Percentiles rank a stretch among this genome's conserved stretches.
These are phyloP conservation scores for Apiospora pterosperma DNA, from an alignment of 2,329 filamentous ascomycete genomes.

Conservation along the genomic window DNA sequence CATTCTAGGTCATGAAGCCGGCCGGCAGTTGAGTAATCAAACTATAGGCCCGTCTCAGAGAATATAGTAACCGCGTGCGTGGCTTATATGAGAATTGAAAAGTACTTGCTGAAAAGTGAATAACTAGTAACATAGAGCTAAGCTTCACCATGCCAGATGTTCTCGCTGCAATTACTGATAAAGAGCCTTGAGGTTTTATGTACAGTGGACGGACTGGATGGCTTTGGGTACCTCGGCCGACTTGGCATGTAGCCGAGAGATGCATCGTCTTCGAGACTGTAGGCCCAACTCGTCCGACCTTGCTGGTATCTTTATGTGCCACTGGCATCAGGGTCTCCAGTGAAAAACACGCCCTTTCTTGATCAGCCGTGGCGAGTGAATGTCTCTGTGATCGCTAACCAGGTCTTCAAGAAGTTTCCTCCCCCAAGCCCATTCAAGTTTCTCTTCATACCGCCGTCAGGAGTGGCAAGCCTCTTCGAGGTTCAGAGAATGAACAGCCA, in stretches of 20 bases:
- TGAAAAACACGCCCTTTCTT: conserved; percentile 8
- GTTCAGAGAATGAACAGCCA: conserved; percentile 12
- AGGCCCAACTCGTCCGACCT: neutral
- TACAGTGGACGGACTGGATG: neutral
- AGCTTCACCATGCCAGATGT: too few species aligned
- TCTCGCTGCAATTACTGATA: too few species aligned
- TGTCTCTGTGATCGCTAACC: conserved; percentile 8
- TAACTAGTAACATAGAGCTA: too few species aligned
- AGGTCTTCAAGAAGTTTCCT: conserved; percentile 13
- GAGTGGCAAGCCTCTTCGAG: neutral
- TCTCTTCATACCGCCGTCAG: conserved; percentile 13
- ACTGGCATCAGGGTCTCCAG: neutral
- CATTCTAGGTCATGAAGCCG: too few species aligned
- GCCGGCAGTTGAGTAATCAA: too few species aligned
- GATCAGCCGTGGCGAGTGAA: conserved; percentile 8
- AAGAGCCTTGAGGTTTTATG: too few species aligned
- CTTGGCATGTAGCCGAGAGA: conserved; percentile 16
- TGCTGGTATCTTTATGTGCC: neutral
- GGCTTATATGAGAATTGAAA: too few species aligned
- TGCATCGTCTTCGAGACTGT: conserved; percentile 17
- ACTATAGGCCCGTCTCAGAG: too few species aligned
- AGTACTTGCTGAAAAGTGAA: too few species aligned
- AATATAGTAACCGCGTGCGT: too few species aligned
- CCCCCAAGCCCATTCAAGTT: conserved; percentile 14
- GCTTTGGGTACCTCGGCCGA: neutral